Evolutionary conservation across 2,329 filamentous ascomycete species (phyloP).

Genomic region (Sclerotinia glacialis): DNA sequence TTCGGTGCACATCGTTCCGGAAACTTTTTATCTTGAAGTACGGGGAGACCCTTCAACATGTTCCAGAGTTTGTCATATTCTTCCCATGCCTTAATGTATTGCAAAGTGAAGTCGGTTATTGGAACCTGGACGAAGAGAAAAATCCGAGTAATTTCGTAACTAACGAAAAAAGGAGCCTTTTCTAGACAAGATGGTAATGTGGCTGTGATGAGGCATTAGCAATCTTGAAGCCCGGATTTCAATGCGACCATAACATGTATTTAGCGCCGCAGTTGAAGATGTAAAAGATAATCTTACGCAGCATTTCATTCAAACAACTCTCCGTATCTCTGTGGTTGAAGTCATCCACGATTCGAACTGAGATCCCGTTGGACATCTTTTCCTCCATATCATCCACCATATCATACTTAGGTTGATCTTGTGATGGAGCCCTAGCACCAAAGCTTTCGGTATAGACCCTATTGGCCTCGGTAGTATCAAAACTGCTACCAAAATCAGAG

Average conservation of each 20-base stretch:
- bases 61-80: constrained; percentile 47
- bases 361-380: not conserved
- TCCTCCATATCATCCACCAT: not conserved
- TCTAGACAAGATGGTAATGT: constrained; percentile 29
- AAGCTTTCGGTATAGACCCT: not conserved
- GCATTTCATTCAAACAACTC: constrained; percentile 21
- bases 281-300: not conserved
- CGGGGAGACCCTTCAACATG: constrained; percentile 42
- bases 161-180: constrained; percentile 27
- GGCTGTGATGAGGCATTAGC: constrained; percentile 24
- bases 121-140: constrained; percentile 34
- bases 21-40: constrained; percentile 47
- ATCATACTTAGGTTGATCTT: not conserved
- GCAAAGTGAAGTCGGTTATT: constrained; percentile 26
- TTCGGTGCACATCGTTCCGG: constrained; percentile 47
- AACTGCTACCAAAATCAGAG: constrained; percentile 16
- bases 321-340: constrained; percentile 8
- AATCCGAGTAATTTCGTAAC: constrained; percentile 38
- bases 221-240: not conserved
- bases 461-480: constrained; percentile 4
- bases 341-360: not conserved
- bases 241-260: not conserved
- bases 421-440: not conserved
- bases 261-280: not conserved
- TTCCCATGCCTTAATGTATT: constrained; percentile 39